Base-by-base conservation (phyloP, 2,329 filamentous ascomycete genomes). In the Cercospora sp. region DNA sequence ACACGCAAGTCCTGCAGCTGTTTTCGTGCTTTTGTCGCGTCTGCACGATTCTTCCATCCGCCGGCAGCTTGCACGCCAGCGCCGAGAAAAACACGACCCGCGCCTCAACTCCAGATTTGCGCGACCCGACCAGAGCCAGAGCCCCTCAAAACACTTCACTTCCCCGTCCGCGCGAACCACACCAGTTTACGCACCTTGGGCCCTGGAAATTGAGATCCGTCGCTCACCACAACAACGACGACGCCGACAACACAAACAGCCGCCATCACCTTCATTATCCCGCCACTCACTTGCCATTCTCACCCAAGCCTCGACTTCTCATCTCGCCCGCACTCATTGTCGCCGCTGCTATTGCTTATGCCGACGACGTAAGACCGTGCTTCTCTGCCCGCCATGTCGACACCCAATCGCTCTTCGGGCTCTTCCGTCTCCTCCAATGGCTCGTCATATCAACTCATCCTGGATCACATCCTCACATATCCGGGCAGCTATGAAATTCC, bases 401-500 rank as follows among this genome's bases (percentile, higher is more conserved):
- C 70, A 69, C 68, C 73, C 63, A 51, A 70, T 42, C 75, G 73
- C 51, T 74, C 73, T 18, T 76, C 75, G 18, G 70, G 66, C 64
- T 73, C 73, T 16, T 75, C 73, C 28, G 67, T 70, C 53, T 73
- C 71, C 53, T 84, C 75, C 78, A 81, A 68, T 83, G 85, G 83
- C 69, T 77, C 77, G 2, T 67, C 77, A 13, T 79, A 79, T 68
- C 75, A 77, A 63, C 74, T 79, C 67, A 86, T 88, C 68, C 81
- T 88, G 60, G 86, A 88, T 67, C 86, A 88, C 75, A 82, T 88
- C 66, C 79, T 89, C 63, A 84, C 85, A 67, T 88, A 89, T 75
- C 87, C 87, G 8, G 84, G 83, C 73, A 86, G 83, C 72, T 90
- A 90, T 75, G 88, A 90, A 73, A 87, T 90, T 33, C 88, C 88